A percentile compares a stretch with the other conserved stretches of the same genome.
Evolutionary conservation across 1,139 yeast genomes (phyloP).

Genomic region (Lodderomyces jiufengensis): DNA sequence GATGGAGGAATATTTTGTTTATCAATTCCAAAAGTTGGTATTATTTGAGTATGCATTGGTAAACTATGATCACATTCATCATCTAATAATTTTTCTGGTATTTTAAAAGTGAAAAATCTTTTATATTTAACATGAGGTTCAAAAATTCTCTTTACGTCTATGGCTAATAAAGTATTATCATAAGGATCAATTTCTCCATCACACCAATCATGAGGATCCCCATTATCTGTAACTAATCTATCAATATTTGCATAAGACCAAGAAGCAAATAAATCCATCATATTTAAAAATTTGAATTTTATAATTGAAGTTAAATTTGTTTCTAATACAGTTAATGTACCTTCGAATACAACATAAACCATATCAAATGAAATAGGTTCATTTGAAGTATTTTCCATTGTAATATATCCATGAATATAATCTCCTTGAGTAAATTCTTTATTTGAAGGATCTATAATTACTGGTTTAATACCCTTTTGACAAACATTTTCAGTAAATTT

Average conservation of each 20-base stretch:
- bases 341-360: slow-evolving; percentile 42
- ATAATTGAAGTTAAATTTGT: slow-evolving; percentile 18
- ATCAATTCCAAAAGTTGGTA: slow-evolving; percentile 38
- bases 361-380: slow-evolving; percentile 37
- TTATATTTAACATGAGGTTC: slow-evolving; percentile 41
- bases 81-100: slow-evolving; percentile 42
- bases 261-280: slow-evolving; percentile 45
- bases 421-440: slow-evolving; percentile 40
- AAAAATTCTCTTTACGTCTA: slow-evolving; percentile 37
- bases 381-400: slow-evolving; percentile 29
- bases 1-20: slow-evolving; percentile 23
- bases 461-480: slow-evolving; percentile 39
- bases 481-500: slow-evolving; percentile 40
- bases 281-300: slow-evolving; percentile 38
- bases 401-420: slow-evolving; percentile 37
- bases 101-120: slow-evolving; percentile 39
- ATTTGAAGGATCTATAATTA: slow-evolving; percentile 26
- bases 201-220: slow-evolving; percentile 51
- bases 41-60: slow-evolving; percentile 34
- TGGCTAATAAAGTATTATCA: slow-evolving; percentile 36
- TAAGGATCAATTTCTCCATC: slow-evolving; percentile 45
- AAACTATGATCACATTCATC: slow-evolving; percentile 41
- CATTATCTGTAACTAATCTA: slow-evolving; percentile 42
- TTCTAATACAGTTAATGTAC: slow-evolving; percentile 27
- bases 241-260: slow-evolving; percentile 49